Percentiles rank a stretch among this genome's conserved stretches.
These are phyloP conservation scores for Craterostigma plantagineum DNA, from an alignment of 257 asterid species.

Conservation along the genomic window DNA sequence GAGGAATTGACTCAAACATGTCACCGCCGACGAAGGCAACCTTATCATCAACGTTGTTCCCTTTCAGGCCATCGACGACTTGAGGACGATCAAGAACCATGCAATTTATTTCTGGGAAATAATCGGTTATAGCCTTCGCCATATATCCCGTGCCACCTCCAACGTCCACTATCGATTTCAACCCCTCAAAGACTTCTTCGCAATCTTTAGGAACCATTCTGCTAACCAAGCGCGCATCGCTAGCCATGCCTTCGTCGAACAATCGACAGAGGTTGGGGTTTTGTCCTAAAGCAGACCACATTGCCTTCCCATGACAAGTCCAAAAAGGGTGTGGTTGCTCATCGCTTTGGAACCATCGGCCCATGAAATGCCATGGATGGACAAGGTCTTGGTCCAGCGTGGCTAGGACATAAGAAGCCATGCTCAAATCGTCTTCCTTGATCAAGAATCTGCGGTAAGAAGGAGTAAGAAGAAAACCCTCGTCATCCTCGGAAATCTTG, in stretches of 20 bases:
- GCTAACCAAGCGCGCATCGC: conserved; percentile 11
- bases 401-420: not conserved
- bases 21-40: conserved; percentile 6
- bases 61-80: conserved; percentile 5
- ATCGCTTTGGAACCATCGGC: not conserved
- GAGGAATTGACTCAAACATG: conserved; percentile 13
- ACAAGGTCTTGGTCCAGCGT: not conserved
- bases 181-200: conserved; percentile 12
- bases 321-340: conserved; percentile 6
- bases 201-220: conserved; percentile 7
- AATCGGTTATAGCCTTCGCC: not conserved
- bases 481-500: not conserved
- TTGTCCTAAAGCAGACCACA: conserved; percentile 9
- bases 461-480: conserved; percentile 11
- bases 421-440: conserved; percentile 3
- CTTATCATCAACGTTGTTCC: not conserved
- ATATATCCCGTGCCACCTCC: conserved; percentile 14
- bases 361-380: not conserved
- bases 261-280: conserved; percentile 7
- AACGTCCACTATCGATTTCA: conserved; percentile 9
- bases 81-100: not conserved
- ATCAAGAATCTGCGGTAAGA: conserved; percentile 11
- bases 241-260: conserved; percentile 20
- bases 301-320: conserved; percentile 5
- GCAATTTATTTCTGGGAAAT: not conserved